Evolutionary conservation across 805 yeast species (phyloP), one percentile per base, ranked within the genome.

Genomic region (Wickerhamomyces mucosus): DNA sequence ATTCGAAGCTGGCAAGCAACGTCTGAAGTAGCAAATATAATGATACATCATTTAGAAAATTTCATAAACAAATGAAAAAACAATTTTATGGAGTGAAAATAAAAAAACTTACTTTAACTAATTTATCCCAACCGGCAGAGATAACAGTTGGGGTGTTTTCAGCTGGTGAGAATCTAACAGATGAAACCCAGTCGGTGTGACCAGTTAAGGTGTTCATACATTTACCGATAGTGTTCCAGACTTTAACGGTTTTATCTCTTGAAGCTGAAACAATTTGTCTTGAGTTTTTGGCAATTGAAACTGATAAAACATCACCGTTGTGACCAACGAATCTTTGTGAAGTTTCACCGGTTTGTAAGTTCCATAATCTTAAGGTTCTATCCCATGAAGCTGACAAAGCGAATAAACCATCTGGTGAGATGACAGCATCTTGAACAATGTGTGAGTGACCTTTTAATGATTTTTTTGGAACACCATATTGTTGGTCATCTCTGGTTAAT

Each of bases 1-100:
- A 89, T 85, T 75, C 92, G 81, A 61, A 57, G 65, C 65, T 45
- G 46, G 58, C 52, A 48, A 61, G 63, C 65, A 46, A 56, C 79
- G 85, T 89, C 98, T 73, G 96, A 89, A 89, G 98, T 89, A 89
- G 98, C 98, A 89, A 89, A 92, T 92, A 89, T 79, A 59, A 46
- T 41, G 50, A 55, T n/a, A 63, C 94, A 84, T 83, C 95, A 83
- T 72, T 54, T 72, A 61, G 55, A 51, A 39, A 34, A 24, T 28
- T 26, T 26, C 29, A n/a, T 27, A 22, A 28, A 19, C 21, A 3
- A 15, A 15, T 10, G 22, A 6, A 17, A 29, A 16, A 13, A 15
- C 15, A 14, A 17, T 10, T 17, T 10, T 22, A 28, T 10, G 19
- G 15, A 28, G 9, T 7, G n/a, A 19, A 22, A 7, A 14, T n/a